Percentiles rank a stretch among this genome's conserved stretches.
phyloP scores from a whole-genome alignment of 345 rosid species.

The Passiflora organensis region DNA sequence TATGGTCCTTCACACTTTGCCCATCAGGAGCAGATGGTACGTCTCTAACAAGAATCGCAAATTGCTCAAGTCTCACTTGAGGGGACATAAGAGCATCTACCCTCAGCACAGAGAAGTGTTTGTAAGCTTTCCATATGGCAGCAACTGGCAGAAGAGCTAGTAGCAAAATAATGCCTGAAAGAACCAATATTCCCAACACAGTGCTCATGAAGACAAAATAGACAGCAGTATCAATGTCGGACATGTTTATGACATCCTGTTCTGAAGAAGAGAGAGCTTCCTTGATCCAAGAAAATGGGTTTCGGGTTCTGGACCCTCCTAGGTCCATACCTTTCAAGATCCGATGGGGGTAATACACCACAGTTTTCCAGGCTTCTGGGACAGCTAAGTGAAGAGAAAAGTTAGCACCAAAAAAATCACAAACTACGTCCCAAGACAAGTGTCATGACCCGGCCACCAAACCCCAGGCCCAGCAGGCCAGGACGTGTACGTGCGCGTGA shows the following conservation, averaged over 20 bases:
- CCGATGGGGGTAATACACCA: slow-evolving; percentile 77
- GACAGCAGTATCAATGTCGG: slow-evolving; percentile 90
- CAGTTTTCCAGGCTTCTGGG: slow-evolving; percentile 53
- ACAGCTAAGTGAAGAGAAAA: slow-evolving; percentile 69
- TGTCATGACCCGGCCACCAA: no score
- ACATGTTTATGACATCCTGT: slow-evolving; percentile 54
- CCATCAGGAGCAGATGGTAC: slow-evolving; percentile 53
- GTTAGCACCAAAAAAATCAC: slow-evolving; percentile 56
- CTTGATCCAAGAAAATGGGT: slow-evolving; percentile 69
- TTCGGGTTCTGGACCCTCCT: slow-evolving; percentile 47
- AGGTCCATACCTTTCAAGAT: slow-evolving; percentile 79
- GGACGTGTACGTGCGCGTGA: no score
- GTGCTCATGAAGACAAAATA: slow-evolving; percentile 89
- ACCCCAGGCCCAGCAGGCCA: no score
- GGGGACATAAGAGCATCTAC: slow-evolving; percentile 65
- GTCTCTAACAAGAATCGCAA: slow-evolving; percentile 77
- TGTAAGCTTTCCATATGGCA: slow-evolving; percentile 78
- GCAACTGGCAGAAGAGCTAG: slow-evolving; percentile 78
- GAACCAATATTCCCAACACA: slow-evolving; percentile 60
- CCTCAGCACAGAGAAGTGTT: slow-evolving; percentile 65
- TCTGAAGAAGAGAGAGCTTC: slow-evolving; percentile 67
- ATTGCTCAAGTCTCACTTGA: slow-evolving; percentile 63
- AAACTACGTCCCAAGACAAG: slow-evolving; percentile 75
- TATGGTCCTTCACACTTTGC: slow-evolving; percentile 64
- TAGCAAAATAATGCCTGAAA: slow-evolving; percentile 60